Evolutionary conservation across 345 rosid genomes (phyloP).

Genomic region (Dipteronia sinensis): DNA sequence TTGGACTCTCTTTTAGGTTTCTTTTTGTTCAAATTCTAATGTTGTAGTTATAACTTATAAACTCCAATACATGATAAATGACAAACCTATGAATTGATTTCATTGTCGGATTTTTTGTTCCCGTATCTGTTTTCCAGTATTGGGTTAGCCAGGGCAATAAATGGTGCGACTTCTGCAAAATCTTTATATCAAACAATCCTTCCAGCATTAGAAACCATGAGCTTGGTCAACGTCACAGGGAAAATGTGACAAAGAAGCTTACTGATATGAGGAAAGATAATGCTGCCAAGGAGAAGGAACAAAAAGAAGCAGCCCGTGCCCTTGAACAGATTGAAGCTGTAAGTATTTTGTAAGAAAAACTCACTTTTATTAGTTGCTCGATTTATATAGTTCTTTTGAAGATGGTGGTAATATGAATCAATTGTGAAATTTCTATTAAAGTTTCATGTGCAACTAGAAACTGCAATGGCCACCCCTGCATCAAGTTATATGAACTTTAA

Average conservation of each 20-base stretch:
- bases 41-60: background rate
- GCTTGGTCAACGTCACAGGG: slow-evolving; percentile 82
- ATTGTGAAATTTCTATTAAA: background rate
- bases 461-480: background rate
- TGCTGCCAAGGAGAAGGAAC: slow-evolving; percentile 77
- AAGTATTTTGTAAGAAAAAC: slow-evolving; percentile 27
- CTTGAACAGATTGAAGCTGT: slow-evolving; percentile 93
- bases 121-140: slow-evolving; percentile 41
- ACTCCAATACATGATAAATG: background rate
- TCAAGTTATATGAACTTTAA: slow-evolving; percentile 3
- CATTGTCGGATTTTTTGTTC: background rate
- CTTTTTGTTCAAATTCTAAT: background rate
- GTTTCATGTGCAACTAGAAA: background rate
- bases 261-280: slow-evolving; percentile 75
- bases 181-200: slow-evolving; percentile 74
- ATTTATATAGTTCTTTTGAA: background rate
- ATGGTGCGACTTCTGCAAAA: slow-evolving; percentile 98
- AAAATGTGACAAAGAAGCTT: slow-evolving; percentile 72
- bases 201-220: slow-evolving; percentile 93
- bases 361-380: background rate
- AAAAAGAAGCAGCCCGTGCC: slow-evolving; percentile 68
- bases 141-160: slow-evolving; percentile 99
- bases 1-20: background rate
- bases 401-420: background rate
- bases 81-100: slow-evolving; percentile 12